These are phyloP conservation scores for Sarcocystis neurona DNA, from an alignment of 169 alveolate species.

Conservation along the genomic window DNA sequence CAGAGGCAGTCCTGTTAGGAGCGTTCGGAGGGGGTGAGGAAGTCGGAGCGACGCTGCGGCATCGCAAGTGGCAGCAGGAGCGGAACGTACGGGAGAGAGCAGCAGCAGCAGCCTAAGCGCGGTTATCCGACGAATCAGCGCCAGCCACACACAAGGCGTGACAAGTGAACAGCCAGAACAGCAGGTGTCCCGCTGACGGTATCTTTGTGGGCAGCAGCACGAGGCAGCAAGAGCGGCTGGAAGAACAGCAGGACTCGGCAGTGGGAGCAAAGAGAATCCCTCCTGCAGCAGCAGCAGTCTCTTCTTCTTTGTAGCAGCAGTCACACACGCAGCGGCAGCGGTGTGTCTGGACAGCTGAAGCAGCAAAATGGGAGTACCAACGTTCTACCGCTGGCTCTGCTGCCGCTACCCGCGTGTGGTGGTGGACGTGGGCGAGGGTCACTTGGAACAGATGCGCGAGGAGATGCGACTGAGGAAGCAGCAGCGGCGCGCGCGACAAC, in stretches of 20 bases:
- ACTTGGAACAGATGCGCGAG: conserved; percentile 5
- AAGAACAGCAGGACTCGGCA: neutral
- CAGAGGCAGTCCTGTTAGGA: too few species aligned
- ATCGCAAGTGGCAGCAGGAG: too few species aligned
- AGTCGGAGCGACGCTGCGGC: too few species aligned
- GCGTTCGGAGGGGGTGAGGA: too few species aligned
- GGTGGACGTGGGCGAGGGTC: conserved; percentile 19
- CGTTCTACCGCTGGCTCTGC: conserved; percentile 92
- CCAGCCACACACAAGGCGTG: too few species aligned
- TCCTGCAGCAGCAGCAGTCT: neutral
- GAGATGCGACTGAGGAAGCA: conserved; percentile 7
- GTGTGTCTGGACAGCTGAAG: neutral
- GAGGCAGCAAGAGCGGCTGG: neutral
- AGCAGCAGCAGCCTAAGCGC: too few species aligned
- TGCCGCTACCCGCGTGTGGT: conserved; percentile 50
- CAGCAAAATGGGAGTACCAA: conserved; percentile 98
- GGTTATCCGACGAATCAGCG: too few species aligned
- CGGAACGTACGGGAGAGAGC: too few species aligned
- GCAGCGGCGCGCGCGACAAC: neutral
- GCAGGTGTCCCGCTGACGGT: neutral
- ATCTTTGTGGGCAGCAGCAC: neutral
- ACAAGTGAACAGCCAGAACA: neutral
- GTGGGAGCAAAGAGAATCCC: neutral
- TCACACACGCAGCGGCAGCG: neutral
- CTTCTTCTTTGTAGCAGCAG: neutral